Conservation (phyloP, 2,329 filamentous ascomycete genomes). For the Aureobasidium sp. region DNA sequence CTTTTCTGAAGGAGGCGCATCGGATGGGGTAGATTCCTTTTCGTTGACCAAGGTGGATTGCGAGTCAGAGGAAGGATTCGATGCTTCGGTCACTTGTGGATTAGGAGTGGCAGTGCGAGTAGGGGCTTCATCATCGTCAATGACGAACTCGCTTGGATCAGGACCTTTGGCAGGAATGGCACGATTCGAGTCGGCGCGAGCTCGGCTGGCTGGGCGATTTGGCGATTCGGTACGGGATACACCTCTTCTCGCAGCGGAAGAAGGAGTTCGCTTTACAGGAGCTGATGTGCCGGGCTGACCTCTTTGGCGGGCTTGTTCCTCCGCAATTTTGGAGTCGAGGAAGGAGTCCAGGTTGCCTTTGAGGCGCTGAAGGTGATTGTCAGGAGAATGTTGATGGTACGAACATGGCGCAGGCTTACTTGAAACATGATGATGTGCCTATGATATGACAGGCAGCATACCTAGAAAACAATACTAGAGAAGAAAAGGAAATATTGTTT, state of each 20-base stretch:
- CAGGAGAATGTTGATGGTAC: neutral
- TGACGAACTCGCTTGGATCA: constrained; percentile 80
- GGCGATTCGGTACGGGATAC: constrained; percentile 28
- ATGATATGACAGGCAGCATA: neutral
- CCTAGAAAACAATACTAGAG: neutral
- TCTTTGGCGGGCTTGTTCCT: constrained; percentile 46
- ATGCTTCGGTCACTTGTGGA: constrained; percentile 33
- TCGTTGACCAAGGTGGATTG: constrained; percentile 22
- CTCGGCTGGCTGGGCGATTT: constrained; percentile 26
- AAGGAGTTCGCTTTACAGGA: constrained; percentile 32
- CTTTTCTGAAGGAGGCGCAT: constrained; percentile 22
- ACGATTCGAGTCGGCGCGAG: constrained; percentile 27
- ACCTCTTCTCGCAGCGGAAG: constrained; percentile 31
- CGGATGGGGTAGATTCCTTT: constrained; percentile 25
- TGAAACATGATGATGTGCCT: constrained; percentile 5
- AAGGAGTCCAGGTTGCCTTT: constrained; percentile 31
- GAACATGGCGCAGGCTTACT: neutral
- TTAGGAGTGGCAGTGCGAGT: constrained; percentile 56
- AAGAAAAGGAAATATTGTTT: neutral
- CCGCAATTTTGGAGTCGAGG: constrained; percentile 44
- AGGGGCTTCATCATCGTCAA: constrained; percentile 71
- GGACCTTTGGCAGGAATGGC: constrained; percentile 51
- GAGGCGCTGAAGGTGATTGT: constrained; percentile 21
- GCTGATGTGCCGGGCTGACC: constrained; percentile 25
- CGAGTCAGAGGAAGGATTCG: constrained; percentile 21